phyloP scores from a whole-genome alignment of 208 protist species.

The Leishmania braziliensis region DNA sequence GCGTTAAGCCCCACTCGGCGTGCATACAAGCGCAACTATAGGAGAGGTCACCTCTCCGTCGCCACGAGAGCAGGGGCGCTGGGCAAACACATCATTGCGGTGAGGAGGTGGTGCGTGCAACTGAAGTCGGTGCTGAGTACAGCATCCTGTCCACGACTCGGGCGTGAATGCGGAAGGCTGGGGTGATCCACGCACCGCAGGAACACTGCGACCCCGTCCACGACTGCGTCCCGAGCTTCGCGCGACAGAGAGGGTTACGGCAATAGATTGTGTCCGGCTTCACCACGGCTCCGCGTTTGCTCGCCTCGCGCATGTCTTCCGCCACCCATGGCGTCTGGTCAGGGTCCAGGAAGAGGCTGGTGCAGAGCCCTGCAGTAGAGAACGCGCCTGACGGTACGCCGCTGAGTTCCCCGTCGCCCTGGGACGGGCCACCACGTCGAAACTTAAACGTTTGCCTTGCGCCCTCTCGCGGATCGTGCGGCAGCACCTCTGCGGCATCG shows the following conservation, averaged over 20 bases:
- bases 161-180: slow-evolving; percentile 81
- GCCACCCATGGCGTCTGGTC: slow-evolving; percentile 71
- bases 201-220: slow-evolving; percentile 85
- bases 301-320: slow-evolving; percentile 55
- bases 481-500: slow-evolving; percentile 39
- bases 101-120: not conserved
- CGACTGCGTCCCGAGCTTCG: slow-evolving; percentile 86
- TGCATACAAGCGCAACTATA: not conserved
- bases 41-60: not conserved
- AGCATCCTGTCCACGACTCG: slow-evolving; percentile 62
- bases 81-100: not conserved
- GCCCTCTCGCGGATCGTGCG: slow-evolving; percentile 42
- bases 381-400: not conserved
- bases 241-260: slow-evolving; percentile 56
- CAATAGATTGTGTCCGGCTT: slow-evolving; percentile 87
- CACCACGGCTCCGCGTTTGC: slow-evolving; percentile 38
- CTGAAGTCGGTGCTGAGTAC: not conserved
- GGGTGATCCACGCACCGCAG: slow-evolving; percentile 84
- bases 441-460: slow-evolving; percentile 57
- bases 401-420: slow-evolving; percentile 11
- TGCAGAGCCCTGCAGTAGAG: slow-evolving; percentile 43
- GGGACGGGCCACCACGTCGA: slow-evolving; percentile 16
- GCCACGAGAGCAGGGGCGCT: too few relatives aligned
- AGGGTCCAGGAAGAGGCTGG: slow-evolving; percentile 86
- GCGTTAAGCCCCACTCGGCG: not conserved